A percentile compares a stretch with the other conserved stretches of the same genome.
Conservation (phyloP, 2,329 filamentous ascomycete genomes). For the Cladobotryum protrusum region DNA sequence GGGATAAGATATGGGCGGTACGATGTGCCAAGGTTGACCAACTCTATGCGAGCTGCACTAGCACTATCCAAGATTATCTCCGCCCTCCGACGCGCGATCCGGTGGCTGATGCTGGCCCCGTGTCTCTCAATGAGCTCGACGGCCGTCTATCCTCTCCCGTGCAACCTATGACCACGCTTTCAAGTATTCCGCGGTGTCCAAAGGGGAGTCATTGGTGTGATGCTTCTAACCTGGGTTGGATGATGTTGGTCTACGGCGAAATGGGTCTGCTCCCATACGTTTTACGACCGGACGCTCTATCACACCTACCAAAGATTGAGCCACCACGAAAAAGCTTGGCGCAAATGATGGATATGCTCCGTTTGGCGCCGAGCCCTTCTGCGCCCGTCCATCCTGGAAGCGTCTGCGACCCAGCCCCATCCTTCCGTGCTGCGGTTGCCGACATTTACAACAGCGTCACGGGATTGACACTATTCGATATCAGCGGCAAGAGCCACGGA, state of each 20-base stretch:
- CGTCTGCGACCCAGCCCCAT: conserved; percentile 44
- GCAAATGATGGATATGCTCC: conserved; percentile 38
- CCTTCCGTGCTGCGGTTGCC: conserved; percentile 40
- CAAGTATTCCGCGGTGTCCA: conserved; percentile 40
- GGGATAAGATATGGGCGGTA: conserved; percentile 43
- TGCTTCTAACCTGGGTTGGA: conserved; percentile 47
- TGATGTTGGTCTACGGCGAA: conserved; percentile 46
- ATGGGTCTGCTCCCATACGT: conserved; percentile 38
- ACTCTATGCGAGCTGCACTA: conserved; percentile 40
- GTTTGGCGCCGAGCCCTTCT: conserved; percentile 38
- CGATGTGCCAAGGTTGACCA: conserved; percentile 45
- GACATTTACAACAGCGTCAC: conserved; percentile 47
- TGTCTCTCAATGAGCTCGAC: conserved; percentile 17
- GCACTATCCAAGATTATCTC: conserved; percentile 41
- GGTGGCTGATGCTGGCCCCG: conserved; percentile 13
- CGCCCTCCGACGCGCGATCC: conserved; percentile 20
- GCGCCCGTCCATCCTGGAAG: conserved; percentile 34
- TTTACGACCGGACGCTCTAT: conserved; percentile 25
- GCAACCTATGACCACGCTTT: conserved; percentile 21
- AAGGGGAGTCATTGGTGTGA: conserved; percentile 46
- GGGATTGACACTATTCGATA: conserved; percentile 43
- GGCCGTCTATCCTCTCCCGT: conserved; percentile 13
- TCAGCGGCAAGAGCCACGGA: conserved; percentile 41
- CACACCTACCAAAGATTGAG: conserved; percentile 18
- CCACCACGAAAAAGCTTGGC: conserved; percentile 35